Percentiles rank a stretch among this genome's conserved stretches.
Evolutionary conservation across 1,139 yeast species (phyloP).

Genomic region (Blastobotrys ciferrii): DNA sequence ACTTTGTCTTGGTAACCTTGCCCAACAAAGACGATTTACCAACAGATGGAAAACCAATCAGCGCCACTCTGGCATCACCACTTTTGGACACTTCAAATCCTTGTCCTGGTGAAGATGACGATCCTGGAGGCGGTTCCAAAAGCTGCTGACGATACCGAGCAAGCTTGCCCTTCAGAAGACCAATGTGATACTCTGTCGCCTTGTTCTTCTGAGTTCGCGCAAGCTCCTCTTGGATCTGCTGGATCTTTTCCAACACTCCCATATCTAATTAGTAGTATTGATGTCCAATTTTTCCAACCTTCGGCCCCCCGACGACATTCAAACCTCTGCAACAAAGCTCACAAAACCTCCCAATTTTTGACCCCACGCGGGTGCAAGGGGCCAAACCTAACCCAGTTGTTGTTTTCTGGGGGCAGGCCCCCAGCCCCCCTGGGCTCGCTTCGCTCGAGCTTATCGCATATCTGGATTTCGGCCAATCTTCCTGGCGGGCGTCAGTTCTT

Average conservation of each 20-base stretch:
- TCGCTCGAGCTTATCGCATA: too few relatives aligned
- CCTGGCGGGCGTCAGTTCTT: too few relatives aligned
- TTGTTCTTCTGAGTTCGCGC: slow-evolving; percentile 95
- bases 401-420: too few relatives aligned
- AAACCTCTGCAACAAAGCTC: not conserved
- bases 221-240: slow-evolving; percentile 89
- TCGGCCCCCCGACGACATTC: not conserved
- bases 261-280: slow-evolving; percentile 11
- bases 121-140: slow-evolving; percentile 80
- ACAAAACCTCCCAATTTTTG: not conserved
- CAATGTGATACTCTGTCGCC: slow-evolving; percentile 96
- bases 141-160: slow-evolving; percentile 93
- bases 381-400: too few relatives aligned
- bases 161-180: slow-evolving; percentile 87
- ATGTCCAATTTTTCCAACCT: not conserved
- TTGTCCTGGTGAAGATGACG: slow-evolving; percentile 74
- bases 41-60: slow-evolving; percentile 96
- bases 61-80: slow-evolving; percentile 93
- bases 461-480: too few relatives aligned
- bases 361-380: too few relatives aligned
- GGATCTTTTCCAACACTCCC: slow-evolving; percentile 63
- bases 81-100: slow-evolving; percentile 96
- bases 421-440: too few relatives aligned
- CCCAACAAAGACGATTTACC: slow-evolving; percentile 91
- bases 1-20: slow-evolving; percentile 84